Evolutionary conservation across 345 rosid species (phyloP), one percentile per base, ranked within the genome.

Genomic region (Cochlearia excelsa): DNA sequence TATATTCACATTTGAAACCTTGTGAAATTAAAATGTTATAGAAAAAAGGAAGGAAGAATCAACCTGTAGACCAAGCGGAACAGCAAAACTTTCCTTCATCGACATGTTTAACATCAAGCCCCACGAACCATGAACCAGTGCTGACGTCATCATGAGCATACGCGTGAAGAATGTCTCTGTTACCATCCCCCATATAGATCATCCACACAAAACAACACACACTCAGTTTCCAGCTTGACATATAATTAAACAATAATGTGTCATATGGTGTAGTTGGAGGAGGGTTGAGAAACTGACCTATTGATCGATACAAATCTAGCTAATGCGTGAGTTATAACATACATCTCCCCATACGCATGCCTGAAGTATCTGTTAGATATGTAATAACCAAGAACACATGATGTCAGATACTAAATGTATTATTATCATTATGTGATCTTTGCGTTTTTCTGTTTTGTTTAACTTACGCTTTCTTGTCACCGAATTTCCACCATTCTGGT

Each of bases 401-500:
- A 53, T 34, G 34, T 8, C 54, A 40, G 8, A 31, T 16, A 16
- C 23, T 16, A 16, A 16, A 16, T 16, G 23, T 16, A 16, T 16
- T 1, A 41, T 51, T 34, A 34, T 30, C 30, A 51, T 33, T 53
- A 6, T 45, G 28, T 45, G 29, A 45, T 45, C 48, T 45, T 2
- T 16, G 48, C 43, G 7, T 10, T 37, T 30, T 30, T 68, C 9
- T n/a, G 51, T 31, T 29, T 39, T 39, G 64, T 49, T 30, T 41
- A 45, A 74, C 92, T 78, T 80, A 84, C 95, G 78, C 73, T 80
- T 83, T 87, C 71, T 75, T 77, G 78, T 81, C 85, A 7, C 95
- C 89, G 28, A 93, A 93, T 72, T 89, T 93, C 99, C 99, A 93
- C 97, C 99, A 87, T 33, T 89, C 91, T 61, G 89, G 92, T 62